A percentile compares a stretch with the other conserved stretches of the same genome.
These are phyloP conservation scores for Dillenia suffruticosa DNA, from an alignment of 164 flowering plant genomes.

Conservation along the genomic window DNA sequence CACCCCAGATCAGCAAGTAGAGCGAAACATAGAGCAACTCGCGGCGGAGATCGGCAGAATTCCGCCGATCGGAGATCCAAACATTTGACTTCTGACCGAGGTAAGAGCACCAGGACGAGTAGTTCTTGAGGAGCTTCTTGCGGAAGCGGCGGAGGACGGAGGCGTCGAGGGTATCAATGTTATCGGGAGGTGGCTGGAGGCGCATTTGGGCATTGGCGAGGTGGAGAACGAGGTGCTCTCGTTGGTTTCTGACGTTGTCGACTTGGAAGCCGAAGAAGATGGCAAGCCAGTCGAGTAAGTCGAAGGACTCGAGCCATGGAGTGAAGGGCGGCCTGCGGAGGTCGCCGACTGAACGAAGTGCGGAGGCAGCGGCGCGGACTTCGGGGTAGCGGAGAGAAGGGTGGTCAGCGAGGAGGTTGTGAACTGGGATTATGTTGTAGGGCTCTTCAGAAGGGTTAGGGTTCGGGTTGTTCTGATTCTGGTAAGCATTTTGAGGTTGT, in stretches of 20 bases:
- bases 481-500: neutral
- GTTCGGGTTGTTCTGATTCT: neutral
- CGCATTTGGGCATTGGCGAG: constrained; percentile 79
- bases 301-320: constrained; percentile 38
- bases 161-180: constrained; percentile 50
- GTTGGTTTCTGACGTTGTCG: constrained; percentile 57
- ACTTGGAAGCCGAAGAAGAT: constrained; percentile 60
- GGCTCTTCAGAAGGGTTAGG: constrained; percentile 1
- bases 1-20: constrained; percentile 59
- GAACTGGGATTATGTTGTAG: constrained; percentile 37
- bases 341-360: constrained; percentile 52
- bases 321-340: constrained; percentile 44
- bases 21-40: constrained; percentile 50
- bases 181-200: constrained; percentile 56
- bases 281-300: constrained; percentile 69
- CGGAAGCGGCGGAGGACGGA: constrained; percentile 48
- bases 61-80: constrained; percentile 47
- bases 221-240: constrained; percentile 69
- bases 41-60: constrained; percentile 29
- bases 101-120: constrained; percentile 55
- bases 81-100: constrained; percentile 46
- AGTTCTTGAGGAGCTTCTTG: constrained; percentile 38
- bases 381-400: constrained; percentile 71
- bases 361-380: constrained; percentile 63
- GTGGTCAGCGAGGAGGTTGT: constrained; percentile 68